phyloP scores from a whole-genome alignment of 495 filamentous ascomycete genomes.

The Aspergillus homomorphus region DNA sequence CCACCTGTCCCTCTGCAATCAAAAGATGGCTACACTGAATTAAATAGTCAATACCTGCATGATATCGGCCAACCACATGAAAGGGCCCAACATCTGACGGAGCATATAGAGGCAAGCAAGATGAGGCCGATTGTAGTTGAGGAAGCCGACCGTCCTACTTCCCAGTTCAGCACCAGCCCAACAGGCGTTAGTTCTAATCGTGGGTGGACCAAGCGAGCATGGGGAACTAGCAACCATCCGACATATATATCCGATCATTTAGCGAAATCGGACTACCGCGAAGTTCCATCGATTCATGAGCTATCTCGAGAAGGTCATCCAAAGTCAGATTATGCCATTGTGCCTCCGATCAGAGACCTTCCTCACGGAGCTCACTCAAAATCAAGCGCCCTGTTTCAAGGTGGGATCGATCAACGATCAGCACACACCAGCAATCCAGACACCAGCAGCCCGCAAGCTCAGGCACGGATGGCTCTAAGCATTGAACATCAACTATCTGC shows the following conservation, averaged over 20 bases:
- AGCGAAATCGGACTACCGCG: constrained; percentile 39
- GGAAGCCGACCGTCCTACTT: constrained; percentile 38
- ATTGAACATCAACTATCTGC: constrained; percentile 44
- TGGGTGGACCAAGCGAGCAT: constrained; percentile 41
- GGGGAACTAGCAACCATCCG: constrained; percentile 33
- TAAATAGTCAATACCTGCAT: constrained; percentile 45
- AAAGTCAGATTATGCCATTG: constrained; percentile 43
- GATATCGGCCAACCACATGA: constrained; percentile 49
- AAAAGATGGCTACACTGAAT: constrained; percentile 67
- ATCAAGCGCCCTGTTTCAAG: constrained; percentile 36
- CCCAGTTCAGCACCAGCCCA: constrained; percentile 40
- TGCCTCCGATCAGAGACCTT: constrained; percentile 44
- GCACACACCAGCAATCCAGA: constrained; percentile 32
- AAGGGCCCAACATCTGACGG: constrained; percentile 32
- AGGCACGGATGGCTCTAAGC: constrained; percentile 45
- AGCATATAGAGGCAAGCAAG: constrained; percentile 38
- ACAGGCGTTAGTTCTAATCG: constrained; percentile 33
- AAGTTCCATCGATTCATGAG: constrained; percentile 45
- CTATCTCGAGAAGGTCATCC: constrained; percentile 38
- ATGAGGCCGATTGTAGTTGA: constrained; percentile 45
- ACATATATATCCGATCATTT: constrained; percentile 38
- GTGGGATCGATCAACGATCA: constrained; percentile 37
- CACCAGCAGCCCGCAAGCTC: constrained; percentile 42
- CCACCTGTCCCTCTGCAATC: constrained; percentile 78
- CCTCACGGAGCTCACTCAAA: constrained; percentile 37